Conservation (phyloP, 805 yeast genomes). For the Starmerella sirachaensis region DNA sequence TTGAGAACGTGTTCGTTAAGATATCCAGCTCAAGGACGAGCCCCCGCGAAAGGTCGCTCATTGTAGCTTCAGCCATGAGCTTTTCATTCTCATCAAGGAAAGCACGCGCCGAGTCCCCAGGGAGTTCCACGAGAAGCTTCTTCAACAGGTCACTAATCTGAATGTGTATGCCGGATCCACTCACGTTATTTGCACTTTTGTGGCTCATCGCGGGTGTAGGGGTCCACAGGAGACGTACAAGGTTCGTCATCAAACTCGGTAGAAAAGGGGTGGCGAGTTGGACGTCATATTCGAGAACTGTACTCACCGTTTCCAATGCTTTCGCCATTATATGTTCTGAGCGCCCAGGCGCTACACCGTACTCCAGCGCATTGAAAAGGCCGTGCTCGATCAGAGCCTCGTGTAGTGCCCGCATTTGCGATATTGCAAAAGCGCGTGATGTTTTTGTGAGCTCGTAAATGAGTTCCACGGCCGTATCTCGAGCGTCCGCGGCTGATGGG, state of each 20-base stretch:
- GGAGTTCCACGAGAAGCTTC: constrained; percentile 1
- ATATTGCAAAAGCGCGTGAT: constrained; percentile 52
- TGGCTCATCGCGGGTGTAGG: background rate
- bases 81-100: background rate
- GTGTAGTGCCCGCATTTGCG: constrained; percentile 55
- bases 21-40: constrained; percentile 4
- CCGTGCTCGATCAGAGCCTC: constrained; percentile 54
- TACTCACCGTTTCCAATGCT: constrained; percentile 47
- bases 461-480: constrained; percentile 55
- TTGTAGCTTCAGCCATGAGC: constrained; percentile 1
- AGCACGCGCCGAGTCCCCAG: background rate
- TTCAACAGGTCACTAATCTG: constrained; percentile 9
- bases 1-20: constrained; percentile 2
- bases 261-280: constrained; percentile 1
- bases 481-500: no score
- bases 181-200: no score
- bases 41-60: background rate
- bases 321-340: constrained; percentile 41
- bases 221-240: background rate
- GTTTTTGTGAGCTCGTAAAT: constrained; percentile 69
- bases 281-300: constrained; percentile 8
- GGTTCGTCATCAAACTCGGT: background rate
- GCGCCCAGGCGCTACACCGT: constrained; percentile 46
- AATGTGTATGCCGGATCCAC: constrained; percentile 6
- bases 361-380: constrained; percentile 53